Evolutionary conservation across 2,329 filamentous ascomycete genomes (phyloP), one percentile per base, ranked within the genome.

Genomic region (Cytospora mali): DNA sequence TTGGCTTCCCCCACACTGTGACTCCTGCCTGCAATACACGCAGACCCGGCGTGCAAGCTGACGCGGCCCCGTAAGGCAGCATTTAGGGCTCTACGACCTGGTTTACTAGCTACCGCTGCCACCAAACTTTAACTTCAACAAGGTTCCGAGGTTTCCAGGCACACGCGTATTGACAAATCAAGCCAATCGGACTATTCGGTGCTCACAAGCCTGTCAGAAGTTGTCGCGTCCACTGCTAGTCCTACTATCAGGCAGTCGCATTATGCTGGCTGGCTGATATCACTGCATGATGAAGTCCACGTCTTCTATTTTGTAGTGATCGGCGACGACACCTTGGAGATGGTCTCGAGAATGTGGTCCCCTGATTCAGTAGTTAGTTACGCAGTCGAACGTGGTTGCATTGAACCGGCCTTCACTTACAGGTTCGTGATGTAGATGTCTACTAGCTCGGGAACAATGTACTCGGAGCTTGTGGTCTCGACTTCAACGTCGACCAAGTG

Each of bases 361-460:
- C 54, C 71, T 73, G 49, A 58, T 16, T 27, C 10, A 11, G 29
- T 7, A 14, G 50, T 64, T 29, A 64, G 62, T 31, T 21, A 3
- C 28, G 13, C 42, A 31, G 11, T 27, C 11, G 21, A n/a, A n/a
- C 51, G 21, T 14, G n/a, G 27, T 6, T 35, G 23, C 29, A 21
- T 25, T 0, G 10, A 14, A 25, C 6, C 16, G 4, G 21, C 33
- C 3, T 25, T 25, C 7, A 82, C 86, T 81, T 79, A 90, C 85
- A 93, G 75, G 69, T 97, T 96, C 21, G 92, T 96, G 68, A 96
- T 92, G 74, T 95, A 95, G 33, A 91, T 84, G 74, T 92, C 88
- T 42, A 95, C 84, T 63, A 89, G 76, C 68, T 92, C 89, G 0
- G 90, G 85, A 10, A 90, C 87, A 18, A 97, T 87, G 72, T 93